phyloP scores from a whole-genome alignment of 768 basidiomycete genomes.

The Steccherinum ochraceum region DNA sequence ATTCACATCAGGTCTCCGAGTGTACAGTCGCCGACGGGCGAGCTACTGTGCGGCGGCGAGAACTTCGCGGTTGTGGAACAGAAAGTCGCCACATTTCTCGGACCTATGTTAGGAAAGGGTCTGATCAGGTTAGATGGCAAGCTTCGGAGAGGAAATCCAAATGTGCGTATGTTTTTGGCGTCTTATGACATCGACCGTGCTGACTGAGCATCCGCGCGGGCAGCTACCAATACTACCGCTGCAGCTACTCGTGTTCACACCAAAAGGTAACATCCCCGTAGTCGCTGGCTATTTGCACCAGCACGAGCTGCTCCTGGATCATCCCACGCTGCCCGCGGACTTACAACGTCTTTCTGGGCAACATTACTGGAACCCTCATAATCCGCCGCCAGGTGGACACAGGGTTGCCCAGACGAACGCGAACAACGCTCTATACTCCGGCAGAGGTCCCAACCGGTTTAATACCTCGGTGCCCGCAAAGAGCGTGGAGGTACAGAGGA shows the following conservation, averaged over 20 bases:
- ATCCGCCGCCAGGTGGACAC: constrained; percentile 67
- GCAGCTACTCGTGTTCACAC: constrained; percentile 86
- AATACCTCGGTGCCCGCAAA: constrained; percentile 54
- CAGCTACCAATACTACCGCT: constrained; percentile 81
- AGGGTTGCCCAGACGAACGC: constrained; percentile 29
- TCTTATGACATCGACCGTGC: constrained; percentile 11
- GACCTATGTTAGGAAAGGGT: constrained; percentile 81
- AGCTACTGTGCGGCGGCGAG: constrained; percentile 52
- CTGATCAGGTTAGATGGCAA: constrained; percentile 77
- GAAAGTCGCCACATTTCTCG: constrained; percentile 71
- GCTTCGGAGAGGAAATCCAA: constrained; percentile 56
- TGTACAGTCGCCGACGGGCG: constrained; percentile 43
- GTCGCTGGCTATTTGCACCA: constrained; percentile 73
- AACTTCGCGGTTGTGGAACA: constrained; percentile 83
- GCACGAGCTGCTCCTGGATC: constrained; percentile 66
- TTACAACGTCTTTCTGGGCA: constrained; percentile 45
- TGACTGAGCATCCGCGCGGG: neutral
- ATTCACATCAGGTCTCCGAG: constrained; percentile 73
- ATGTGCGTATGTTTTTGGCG: constrained; percentile 40
- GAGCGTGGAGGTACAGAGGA: constrained; percentile 86
- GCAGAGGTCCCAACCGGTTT: constrained; percentile 41
- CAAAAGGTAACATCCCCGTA: constrained; percentile 84
- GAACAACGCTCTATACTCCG: neutral
- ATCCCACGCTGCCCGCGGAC: constrained; percentile 70
- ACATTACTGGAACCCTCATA: constrained; percentile 87